Conservation (phyloP, 257 asterid species). For the Asclepias syriaca region DNA sequence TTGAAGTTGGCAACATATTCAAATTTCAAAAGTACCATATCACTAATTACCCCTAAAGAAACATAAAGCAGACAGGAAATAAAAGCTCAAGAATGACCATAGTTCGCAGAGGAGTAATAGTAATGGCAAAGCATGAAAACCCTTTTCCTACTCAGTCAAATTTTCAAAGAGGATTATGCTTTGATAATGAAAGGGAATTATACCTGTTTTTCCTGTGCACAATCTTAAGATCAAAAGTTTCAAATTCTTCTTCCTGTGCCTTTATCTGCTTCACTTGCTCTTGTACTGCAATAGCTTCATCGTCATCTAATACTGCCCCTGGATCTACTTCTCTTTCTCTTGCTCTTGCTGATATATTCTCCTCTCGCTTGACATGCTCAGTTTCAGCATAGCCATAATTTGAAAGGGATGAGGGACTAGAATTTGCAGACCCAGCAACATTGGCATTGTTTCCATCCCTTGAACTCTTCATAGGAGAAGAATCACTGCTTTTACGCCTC, state of each 20-base stretch:
- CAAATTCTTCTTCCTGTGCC: conserved; percentile 98
- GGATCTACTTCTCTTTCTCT: conserved; percentile 59
- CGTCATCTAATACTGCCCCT: conserved; percentile 69
- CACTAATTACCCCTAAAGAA: neutral
- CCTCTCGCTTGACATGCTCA: conserved; percentile 49
- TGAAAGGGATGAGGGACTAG: conserved; percentile 77
- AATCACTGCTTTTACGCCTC: conserved; percentile 65
- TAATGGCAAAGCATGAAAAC: neutral
- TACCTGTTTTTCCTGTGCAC: conserved; percentile 98
- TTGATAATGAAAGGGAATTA: conserved; percentile 9
- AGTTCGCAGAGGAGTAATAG: neutral
- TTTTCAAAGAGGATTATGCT: neutral
- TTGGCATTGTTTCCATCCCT: conserved; percentile 51
- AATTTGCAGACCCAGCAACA: conserved; percentile 61
- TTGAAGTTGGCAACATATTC: neutral
- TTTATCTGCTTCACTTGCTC: conserved; percentile 97
- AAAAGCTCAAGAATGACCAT: neutral
- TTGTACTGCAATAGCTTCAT: conserved; percentile 94
- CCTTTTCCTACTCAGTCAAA: neutral
- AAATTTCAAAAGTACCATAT: neutral
- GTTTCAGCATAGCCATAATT: conserved; percentile 64
- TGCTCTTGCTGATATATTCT: conserved; percentile 28
- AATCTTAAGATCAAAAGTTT: conserved; percentile 86
- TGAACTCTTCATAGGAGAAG: conserved; percentile 65
- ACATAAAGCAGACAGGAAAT: neutral